Evolutionary conservation across 2,329 filamentous ascomycete genomes (phyloP), one percentile per base, ranked within the genome.

Genomic region (Coniochaeta ligniaria): DNA sequence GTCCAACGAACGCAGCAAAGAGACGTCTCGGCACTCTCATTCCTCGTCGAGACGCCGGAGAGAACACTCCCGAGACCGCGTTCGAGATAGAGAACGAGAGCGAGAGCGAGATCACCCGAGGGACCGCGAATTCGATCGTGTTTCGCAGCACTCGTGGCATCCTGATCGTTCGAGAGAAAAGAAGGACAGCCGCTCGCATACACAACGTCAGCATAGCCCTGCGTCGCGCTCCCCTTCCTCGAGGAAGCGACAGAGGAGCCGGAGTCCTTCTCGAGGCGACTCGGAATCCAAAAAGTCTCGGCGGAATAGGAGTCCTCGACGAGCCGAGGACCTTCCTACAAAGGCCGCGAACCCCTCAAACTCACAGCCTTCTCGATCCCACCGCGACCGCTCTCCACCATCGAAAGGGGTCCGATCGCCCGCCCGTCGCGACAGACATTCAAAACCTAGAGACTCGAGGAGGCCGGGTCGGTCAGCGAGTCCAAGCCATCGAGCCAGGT

Each of bases 1-100:
- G 67, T 76, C 76, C 56, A 71, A 69, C 63, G 74, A 77, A 60
- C 73, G 70, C 62, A 73, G 71, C 63, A 73, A 73, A 68, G 73
- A 73, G 60, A 69, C 71, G 61, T 61, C 60, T 36, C 63, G 69
- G 63, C 63, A 65, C 47, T 64, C 67, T 11, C 69, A 60, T 67
- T 71, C 22, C 35, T 45, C 56, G 22, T 62, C 68, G 56, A 68
- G 68, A 62, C 69, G 58, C 52, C 58, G 36, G 52, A 59, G 43
- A 61, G 66, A 50, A 64, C 61, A 31, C 61, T 65, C 60, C 45
- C 56, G 56, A 33, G 38, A 58, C 26, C 56, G 38, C 36, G 24
- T 24, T 20, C 35, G 36, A 35, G 54, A 57, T 24, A 36, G 73
- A 73, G 69, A 73, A 60, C 71, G 73, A 65, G 73, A 73, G 56